Base-by-base conservation (phyloP, 177 flowering plant species). In the Vitis hybrid region DNA sequence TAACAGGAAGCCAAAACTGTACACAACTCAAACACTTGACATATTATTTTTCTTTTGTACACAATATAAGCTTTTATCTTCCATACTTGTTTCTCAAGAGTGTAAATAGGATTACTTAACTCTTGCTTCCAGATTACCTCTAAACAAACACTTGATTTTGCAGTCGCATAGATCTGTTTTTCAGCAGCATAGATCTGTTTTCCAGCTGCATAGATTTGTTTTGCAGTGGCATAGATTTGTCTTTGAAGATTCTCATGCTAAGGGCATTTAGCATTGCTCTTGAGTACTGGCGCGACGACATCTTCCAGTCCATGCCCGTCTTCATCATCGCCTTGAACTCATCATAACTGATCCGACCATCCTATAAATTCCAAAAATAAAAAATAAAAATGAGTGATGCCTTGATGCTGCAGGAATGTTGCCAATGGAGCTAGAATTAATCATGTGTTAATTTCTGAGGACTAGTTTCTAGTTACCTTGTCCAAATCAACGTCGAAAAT, bases 281-380 rank as follows among this genome's bases (percentile, higher is more conserved):
- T 0, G 95, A 90, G 71, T 89, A 88, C 64, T 90, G 93, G 9
- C 93, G 85, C 1, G 98, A 91, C 18, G 84, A 79, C 96, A 86
- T 88, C 72, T 83, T 91, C 98, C 98, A 91, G 66, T 89, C 91
- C 82, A 77, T 85, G 0, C 98, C 97, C 0, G 79, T 71, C 65
- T 76, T 81, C 94, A 93, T 90, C 95, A 89, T 91, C 18, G 84
- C 83, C 72, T 79, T 79, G 56, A 91, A 93, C 69, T 93, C 98
- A 2, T 79, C 82, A 50, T 77, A 91, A 76, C 97, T 86, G 61
- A 91, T 89, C 65, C 89, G 82, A 9, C 98, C 98, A 72, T 91
- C 98, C 97, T 93, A 79, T 46, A 18, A 11, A 27, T 27, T 27
- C 30, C 30, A 27, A 27, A 27, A 27, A 27, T 27, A 54, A 61